phyloP scores from a whole-genome alignment of 768 basidiomycete species.

The Leccinum longicurvipes region DNA sequence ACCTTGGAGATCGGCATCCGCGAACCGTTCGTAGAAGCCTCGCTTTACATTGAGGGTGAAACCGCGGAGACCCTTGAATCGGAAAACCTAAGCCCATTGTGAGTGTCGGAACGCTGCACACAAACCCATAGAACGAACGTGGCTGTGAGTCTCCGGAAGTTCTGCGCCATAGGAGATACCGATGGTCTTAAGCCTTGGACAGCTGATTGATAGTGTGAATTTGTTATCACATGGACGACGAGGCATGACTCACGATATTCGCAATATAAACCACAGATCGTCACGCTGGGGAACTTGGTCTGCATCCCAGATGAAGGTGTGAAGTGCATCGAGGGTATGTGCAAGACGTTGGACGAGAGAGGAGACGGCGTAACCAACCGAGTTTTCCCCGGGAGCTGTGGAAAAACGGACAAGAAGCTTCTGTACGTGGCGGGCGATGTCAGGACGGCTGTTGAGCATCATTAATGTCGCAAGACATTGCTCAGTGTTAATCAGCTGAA shows the following conservation, averaged over 20 bases:
- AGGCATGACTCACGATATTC: conserved; percentile 49
- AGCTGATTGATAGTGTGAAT: conserved; percentile 38
- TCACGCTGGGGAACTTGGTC: conserved; percentile 63
- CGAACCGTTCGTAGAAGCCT: conserved; percentile 59
- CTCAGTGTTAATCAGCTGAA: conserved; percentile 49
- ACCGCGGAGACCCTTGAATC: conserved; percentile 58
- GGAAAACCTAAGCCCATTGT: conserved; percentile 51
- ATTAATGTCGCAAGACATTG: conserved; percentile 63
- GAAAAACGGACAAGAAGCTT: conserved; percentile 47
- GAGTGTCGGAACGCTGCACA: neutral
- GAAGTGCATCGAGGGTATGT: conserved; percentile 58
- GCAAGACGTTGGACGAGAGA: conserved; percentile 50
- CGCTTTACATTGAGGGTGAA: conserved; percentile 60
- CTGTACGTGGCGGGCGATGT: conserved; percentile 66
- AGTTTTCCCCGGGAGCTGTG: conserved; percentile 27
- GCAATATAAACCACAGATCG: conserved; percentile 76
- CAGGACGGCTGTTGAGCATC: conserved; percentile 56
- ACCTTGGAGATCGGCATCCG: conserved; percentile 57
- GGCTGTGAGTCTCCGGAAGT: conserved; percentile 55
- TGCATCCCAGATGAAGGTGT: conserved; percentile 68
- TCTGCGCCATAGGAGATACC: conserved; percentile 60
- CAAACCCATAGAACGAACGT: conserved; percentile 42
- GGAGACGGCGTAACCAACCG: conserved; percentile 38
- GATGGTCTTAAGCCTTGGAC: conserved; percentile 60
- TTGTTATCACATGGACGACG: neutral